Percentiles rank a stretch among this genome's conserved stretches.
Evolutionary conservation across 2,329 filamentous ascomycete genomes (phyloP).

Genomic region (Trichoderma hamatum): DNA sequence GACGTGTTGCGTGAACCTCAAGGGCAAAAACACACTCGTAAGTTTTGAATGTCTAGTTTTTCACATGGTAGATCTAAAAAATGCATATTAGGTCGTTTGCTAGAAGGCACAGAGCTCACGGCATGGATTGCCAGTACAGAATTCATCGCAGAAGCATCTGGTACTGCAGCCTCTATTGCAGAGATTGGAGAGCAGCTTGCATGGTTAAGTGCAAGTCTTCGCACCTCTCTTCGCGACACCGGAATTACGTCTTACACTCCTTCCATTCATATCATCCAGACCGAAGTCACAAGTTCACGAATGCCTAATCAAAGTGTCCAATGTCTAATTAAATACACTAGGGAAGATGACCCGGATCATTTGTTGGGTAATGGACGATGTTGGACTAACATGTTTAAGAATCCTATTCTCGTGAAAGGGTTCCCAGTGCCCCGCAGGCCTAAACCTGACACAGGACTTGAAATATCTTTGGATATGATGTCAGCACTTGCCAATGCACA

Average conservation of each 20-base stretch:
- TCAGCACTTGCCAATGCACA: neutral
- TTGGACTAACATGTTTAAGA: neutral
- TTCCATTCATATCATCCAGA: neutral
- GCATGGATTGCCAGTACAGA: neutral
- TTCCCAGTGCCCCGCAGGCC: neutral
- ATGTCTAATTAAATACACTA: neutral
- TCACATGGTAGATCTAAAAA: neutral
- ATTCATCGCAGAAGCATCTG: neutral
- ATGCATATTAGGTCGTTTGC: neutral
- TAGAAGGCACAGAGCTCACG: neutral
- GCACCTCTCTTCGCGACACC: neutral
- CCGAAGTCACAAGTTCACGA: neutral
- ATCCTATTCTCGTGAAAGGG: neutral
- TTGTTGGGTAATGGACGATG: neutral
- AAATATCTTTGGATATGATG: neutral
- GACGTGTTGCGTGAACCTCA: neutral
- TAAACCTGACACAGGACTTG: neutral
- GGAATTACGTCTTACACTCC: neutral
- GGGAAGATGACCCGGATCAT: neutral
- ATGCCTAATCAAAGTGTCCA: neutral
- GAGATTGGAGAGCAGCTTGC: neutral
- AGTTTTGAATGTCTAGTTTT: neutral
- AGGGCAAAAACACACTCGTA: neutral
- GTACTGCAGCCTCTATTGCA: neutral
- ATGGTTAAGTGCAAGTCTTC: neutral